Evolutionary conservation across 441 rosid genomes (phyloP), one percentile per base, ranked within the genome.

Genomic region (Kokia cookei): DNA sequence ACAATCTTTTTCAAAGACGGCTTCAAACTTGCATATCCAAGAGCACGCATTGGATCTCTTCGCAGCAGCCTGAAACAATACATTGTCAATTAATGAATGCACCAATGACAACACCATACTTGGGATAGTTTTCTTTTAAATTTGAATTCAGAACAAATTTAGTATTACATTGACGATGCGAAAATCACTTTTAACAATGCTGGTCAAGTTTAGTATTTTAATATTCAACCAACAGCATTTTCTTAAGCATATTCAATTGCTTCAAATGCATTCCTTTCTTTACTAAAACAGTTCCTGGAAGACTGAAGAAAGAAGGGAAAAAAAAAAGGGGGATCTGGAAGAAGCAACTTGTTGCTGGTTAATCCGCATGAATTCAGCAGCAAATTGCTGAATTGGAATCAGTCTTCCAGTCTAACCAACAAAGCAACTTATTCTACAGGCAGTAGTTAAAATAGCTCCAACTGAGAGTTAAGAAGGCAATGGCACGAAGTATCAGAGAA

Each of bases 11-110:
- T 84, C 73, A 85, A 79, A 82, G 98, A 88, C 24, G 97, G 97
- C 81, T 90, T 91, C 76, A 73, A 72, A 84, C 80, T 82, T 14
- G 90, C 85, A 89, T 93, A 89, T 63, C 94, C 97, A 79, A 96
- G 96, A 22, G 99, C 98, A 83, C 99, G 98, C 99, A 94, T 94
- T 62, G 99, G 99, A 84, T 96, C 90, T 86, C 98, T 90, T 81
- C 99, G 83, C 40, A 96, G 95, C 87, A 96, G 89, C 82, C 98
- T 96, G 86, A 75, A 77, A 74, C 61, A 77, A 62, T 40, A 32
- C 10, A 10, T 51, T 50, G 72, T 27, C 12, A 3, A 17, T 53
- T 32, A 51, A 68, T 51, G 71, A 73, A 74, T n/a, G 27, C 10
- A 8, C 19, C 32, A 27, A n/a, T 6, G 32, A 57, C 32, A 55